Percentiles rank a stretch among this genome's conserved stretches.
Evolutionary conservation across 108 stramenopile genomes (phyloP).

Genomic region (Pseudonitzschia multiseries): DNA sequence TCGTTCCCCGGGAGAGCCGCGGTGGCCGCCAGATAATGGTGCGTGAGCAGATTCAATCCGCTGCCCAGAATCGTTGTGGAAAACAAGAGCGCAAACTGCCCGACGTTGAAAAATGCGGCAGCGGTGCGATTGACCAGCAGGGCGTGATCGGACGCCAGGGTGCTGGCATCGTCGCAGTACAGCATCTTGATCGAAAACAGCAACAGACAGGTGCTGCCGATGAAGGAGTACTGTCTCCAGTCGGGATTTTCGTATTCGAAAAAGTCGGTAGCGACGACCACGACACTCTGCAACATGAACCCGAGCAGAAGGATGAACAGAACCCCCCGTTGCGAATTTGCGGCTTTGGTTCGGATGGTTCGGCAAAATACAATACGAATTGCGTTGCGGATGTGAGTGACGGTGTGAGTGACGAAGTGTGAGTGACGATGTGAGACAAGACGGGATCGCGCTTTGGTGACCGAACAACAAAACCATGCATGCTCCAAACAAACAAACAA

Average conservation of each 20-base stretch:
- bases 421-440: no score
- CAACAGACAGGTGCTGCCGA: conserved; percentile 69
- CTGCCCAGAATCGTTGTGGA: conserved; percentile 78
- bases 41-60: conserved; percentile 78
- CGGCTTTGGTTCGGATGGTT: conserved; percentile 40
- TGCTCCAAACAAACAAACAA: not conserved
- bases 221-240: conserved; percentile 59
- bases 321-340: conserved; percentile 76
- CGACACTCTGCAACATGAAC: conserved; percentile 76
- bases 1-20: conserved; percentile 72
- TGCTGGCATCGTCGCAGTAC: conserved; percentile 66
- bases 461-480: no score
- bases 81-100: conserved; percentile 68
- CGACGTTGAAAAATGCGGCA: conserved; percentile 72
- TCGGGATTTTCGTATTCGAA: conserved; percentile 76
- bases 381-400: not conserved
- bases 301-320: conserved; percentile 81
- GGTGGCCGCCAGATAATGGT: conserved; percentile 76
- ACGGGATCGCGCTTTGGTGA: no score
- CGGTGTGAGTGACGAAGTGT: no score
- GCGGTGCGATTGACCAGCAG: conserved; percentile 72
- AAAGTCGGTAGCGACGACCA: conserved; percentile 73
- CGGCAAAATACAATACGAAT: conserved; percentile 7
- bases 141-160: conserved; percentile 73
- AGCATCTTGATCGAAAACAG: conserved; percentile 83